Evolutionary conservation across 352 stramenopile species (phyloP).

Genomic region (Globisporangium carolinianum): DNA sequence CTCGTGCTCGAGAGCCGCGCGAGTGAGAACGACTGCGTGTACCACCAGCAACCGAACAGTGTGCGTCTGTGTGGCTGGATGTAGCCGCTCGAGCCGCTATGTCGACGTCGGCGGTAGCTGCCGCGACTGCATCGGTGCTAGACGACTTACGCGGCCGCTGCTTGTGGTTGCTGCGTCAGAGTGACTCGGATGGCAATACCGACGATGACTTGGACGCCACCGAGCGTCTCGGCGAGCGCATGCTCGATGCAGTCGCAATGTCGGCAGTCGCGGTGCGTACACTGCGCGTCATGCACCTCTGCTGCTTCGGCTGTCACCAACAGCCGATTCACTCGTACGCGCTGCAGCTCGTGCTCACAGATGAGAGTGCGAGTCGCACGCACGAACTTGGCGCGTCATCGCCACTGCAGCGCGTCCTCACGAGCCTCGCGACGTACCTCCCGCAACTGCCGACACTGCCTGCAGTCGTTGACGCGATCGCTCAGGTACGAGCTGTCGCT

Average conservation of each 20-base stretch:
- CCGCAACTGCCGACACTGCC: neutral
- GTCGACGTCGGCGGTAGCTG: no score
- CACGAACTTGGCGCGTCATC: neutral
- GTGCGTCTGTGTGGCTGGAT: neutral
- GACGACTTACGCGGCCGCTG: neutral
- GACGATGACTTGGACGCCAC: neutral
- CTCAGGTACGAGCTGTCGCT: slow-evolving; percentile 3
- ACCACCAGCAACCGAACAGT: slow-evolving; percentile 4
- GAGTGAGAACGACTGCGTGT: slow-evolving; percentile 31
- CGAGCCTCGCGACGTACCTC: slow-evolving; percentile 9
- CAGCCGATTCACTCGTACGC: neutral
- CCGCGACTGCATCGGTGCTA: neutral
- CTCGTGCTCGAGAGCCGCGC: slow-evolving; percentile 11
- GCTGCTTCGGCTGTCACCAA: no score
- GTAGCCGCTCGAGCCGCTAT: no score
- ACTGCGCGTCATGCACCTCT: no score
- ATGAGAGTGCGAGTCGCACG: neutral
- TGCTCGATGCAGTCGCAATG: slow-evolving; percentile 20
- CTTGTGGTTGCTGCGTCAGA: neutral
- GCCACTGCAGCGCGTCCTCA: neutral
- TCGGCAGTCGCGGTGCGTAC: slow-evolving; percentile 17
- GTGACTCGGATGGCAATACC: slow-evolving; percentile 5
- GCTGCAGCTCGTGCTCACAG: slow-evolving; percentile 1
- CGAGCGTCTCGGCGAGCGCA: slow-evolving; percentile 13
- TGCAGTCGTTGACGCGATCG: neutral